Base-by-base conservation (phyloP, 2,329 filamentous ascomycete genomes). In the Epichloe typhina region DNA sequence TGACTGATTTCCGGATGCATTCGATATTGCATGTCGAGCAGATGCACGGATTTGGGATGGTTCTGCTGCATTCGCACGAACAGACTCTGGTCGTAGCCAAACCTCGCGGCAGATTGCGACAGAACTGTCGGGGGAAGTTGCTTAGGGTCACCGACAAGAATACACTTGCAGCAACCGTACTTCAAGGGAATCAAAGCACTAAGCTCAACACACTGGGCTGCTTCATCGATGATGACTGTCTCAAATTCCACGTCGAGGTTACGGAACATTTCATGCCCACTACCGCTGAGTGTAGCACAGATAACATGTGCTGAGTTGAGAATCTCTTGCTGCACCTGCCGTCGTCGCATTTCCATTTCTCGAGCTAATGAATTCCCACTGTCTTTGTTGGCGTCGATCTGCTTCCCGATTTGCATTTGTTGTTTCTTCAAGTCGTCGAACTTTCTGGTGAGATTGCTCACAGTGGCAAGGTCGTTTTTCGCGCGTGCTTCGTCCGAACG, bases 1-100 rank as follows among this genome's bases (percentile, higher is more conserved):
- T 74, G 67, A 66, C 89, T 95, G 64, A 98, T 98, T 58, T 93
- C 88, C 0, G 94, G 93, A 69, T 98, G 93, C 94, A 98, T 98
- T 68, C 93, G 93, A 65, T 98, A 98, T 64, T 98, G 93, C 51
- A 86, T 93, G 63, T 97, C 91, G n/a, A 98, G 80, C 26, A 98
- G 75, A 70, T 98, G 91, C 15, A 98, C 83, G 56, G 94, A 85
- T 35, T 86, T 74, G 1, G 88, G 87, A 59, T 91, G 84, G 56
- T 96, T 96, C 60, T 83, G 83, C 64, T 97, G 93, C 91, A 98
- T 98, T 36, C 93, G 86, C 50, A 97, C 93, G 71, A 98, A 98
- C 68, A 98, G 73, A 76, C 88, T 95, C 70, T 98, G 93, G 62
- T 97, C 91, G 68, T 97, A 98, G 56, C 93, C 89, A 66, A 90